These are phyloP conservation scores for Neoboletus brunneissimus DNA, from an alignment of 768 basidiomycete genomes.

Conservation along the genomic window DNA sequence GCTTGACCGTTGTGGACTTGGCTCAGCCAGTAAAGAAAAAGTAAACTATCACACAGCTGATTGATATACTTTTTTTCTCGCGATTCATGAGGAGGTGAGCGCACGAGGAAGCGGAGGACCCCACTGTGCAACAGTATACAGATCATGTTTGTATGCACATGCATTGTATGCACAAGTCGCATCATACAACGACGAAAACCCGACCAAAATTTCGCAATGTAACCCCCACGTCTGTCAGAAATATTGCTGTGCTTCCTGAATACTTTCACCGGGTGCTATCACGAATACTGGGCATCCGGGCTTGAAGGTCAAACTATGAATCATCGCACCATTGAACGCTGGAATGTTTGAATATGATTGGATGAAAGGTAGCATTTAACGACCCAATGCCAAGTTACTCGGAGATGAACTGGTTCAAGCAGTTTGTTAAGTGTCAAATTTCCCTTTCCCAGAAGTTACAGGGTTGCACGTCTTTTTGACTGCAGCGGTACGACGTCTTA, in stretches of 20 bases:
- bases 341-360: background rate
- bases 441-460: background rate
- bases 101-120: slow-evolving; percentile 3
- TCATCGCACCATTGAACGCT: background rate
- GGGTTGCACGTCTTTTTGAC: background rate
- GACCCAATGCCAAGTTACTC: background rate
- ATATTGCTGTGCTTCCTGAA: background rate
- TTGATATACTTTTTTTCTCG: slow-evolving; percentile 5
- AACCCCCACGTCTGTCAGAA: background rate
- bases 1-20: slow-evolving; percentile 70
- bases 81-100: background rate
- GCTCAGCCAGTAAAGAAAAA: slow-evolving; percentile 64
- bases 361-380: background rate
- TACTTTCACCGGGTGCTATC: background rate
- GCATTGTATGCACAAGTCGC: slow-evolving; percentile 17
- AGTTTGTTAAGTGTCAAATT: background rate
- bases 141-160: slow-evolving; percentile 20
- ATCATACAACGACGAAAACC: slow-evolving; percentile 13
- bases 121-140: slow-evolving; percentile 4
- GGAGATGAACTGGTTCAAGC: background rate
- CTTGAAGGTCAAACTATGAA: background rate
- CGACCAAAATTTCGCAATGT: slow-evolving; percentile 1
- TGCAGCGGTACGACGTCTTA: background rate
- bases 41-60: slow-evolving; percentile 39
- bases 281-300: background rate